Base-by-base conservation (phyloP, 306 rosid genomes). In the Spatholobus suberectus region DNA sequence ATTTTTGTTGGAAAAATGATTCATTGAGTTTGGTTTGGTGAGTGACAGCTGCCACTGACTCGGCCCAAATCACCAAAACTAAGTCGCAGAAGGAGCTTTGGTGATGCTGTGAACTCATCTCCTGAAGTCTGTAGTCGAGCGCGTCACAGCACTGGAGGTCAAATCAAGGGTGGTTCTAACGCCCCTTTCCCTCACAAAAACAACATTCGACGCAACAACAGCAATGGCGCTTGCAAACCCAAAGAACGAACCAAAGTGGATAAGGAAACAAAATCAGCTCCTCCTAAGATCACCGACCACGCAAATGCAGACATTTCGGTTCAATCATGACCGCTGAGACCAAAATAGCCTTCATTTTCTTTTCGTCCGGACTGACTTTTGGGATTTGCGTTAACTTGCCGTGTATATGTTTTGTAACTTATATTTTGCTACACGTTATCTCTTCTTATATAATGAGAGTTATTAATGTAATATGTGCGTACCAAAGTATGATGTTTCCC, bases 51-150 rank as follows among this genome's bases (percentile, higher is more conserved):
- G 86, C 99, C 99, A 49, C 84, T 96, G 83, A 96, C 99, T 41
- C 87, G 90, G 29, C 98, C 99, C 0, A 91, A 87, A 84, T 96
- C 98, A 23, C 99, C 99, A 32, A 94, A 94, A 71, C 88, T 92
- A 20, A 82, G 77, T 29, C 89, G 99, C 85, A 92, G 99, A 87
- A 96, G 84, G 92, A 96, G 97, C 92, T 84, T 70, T 20, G 88
- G 98, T 0, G 99, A 94, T 69, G 88, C 89, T 38, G 24, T 77
- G 44, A 85, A 66, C 80, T 13, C 87, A 3, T 57, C 89, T 63
- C 87, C 26, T 8, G 58, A 92, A 87, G 83, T 68, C n/a, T 89
- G 94, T 67, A 65, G 81, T 4, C 93, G 94, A 79, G 83, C 75
- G 4, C 98, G 95, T 34, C 94, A 84, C 79, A 94, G 99, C 90